These are phyloP conservation scores for Termitomyces sp. DNA, from an alignment of 768 basidiomycete species.

Conservation along the genomic window DNA sequence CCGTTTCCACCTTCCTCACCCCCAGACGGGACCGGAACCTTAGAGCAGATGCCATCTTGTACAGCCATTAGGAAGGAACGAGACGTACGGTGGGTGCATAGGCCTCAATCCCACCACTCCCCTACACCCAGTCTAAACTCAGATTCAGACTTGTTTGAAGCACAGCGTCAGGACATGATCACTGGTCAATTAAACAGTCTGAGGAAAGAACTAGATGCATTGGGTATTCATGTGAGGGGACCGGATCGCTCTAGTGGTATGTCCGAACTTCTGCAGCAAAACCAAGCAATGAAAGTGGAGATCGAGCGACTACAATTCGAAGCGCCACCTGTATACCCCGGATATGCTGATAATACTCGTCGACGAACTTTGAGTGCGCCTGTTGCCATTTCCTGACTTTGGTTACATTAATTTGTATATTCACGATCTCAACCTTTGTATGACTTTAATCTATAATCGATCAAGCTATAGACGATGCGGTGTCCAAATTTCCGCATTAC, in stretches of 20 bases:
- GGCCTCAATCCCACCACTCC: neutral
- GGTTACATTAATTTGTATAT: no score
- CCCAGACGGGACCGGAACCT: neutral
- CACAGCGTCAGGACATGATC: neutral
- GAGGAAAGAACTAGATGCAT: neutral
- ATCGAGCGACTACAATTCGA: constrained; percentile 9
- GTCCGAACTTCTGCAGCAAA: neutral
- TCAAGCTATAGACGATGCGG: no score
- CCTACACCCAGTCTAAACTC: neutral
- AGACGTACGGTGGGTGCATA: neutral
- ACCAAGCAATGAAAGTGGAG: constrained; percentile 7
- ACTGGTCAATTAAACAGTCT: neutral
- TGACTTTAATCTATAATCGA: no score
- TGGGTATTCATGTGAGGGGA: neutral
- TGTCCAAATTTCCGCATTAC: no score
- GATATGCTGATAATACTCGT: neutral
- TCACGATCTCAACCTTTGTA: no score
- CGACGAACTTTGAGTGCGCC: neutral
- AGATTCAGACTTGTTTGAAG: neutral
- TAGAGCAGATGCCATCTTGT: neutral
- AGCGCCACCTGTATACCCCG: constrained; percentile 12
- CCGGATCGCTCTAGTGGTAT: neutral
- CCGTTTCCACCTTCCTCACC: neutral
- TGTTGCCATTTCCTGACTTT: neutral
- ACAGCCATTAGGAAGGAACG: neutral